Base-by-base conservation (phyloP, 305 asterid species). In the Rubia tinctorum region DNA sequence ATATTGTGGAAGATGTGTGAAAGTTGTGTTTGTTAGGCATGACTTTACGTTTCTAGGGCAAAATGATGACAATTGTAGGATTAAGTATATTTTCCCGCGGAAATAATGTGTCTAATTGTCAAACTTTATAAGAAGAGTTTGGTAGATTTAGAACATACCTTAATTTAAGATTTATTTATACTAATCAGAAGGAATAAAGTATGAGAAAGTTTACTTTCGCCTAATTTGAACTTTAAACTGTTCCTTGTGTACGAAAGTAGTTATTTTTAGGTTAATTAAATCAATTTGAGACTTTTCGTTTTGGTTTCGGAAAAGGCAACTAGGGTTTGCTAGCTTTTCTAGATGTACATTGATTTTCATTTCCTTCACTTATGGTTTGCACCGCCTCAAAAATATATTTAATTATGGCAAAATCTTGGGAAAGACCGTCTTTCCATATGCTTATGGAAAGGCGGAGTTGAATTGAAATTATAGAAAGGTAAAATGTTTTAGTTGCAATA, bases 1-100 rank as follows among this genome's bases (percentile, higher is more conserved):
- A 47, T 14, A 20, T 58, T 67, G 75, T 71, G 75, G 75, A 71
- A 71, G 67, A 40, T 71, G 75, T 7, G 75, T 71, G 68, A 71
- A 53, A 5, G 17, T 5, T 37, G 0, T 5, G 73, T 30, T 51
- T 2, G 73, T 55, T 70, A 23, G 4, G 5, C 4, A 39, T 11
- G 34, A 64, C 56, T 44, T 7, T 44, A 44, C 49, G 49, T 49
- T 70, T 70, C 60, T 49, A 17, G 43, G 73, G 65, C 73, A 20
- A 71, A 59, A 43, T 60, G 58, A 43, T 58, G 68, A 12, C 55
- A 59, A 59, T 59, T 42, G 67, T 58, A 42, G 27, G 56, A 59
- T 59, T 71, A 40, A 59, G 42, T 39, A 71, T 20, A 59, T 22
- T 71, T 71, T 59, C 75, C 44, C 15, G 64, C 68, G 22, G 68